Evolutionary conservation across 2,329 filamentous ascomycete species (phyloP), one percentile per base, ranked within the genome.

Genomic region (Alternaria angustiovoidea): DNA sequence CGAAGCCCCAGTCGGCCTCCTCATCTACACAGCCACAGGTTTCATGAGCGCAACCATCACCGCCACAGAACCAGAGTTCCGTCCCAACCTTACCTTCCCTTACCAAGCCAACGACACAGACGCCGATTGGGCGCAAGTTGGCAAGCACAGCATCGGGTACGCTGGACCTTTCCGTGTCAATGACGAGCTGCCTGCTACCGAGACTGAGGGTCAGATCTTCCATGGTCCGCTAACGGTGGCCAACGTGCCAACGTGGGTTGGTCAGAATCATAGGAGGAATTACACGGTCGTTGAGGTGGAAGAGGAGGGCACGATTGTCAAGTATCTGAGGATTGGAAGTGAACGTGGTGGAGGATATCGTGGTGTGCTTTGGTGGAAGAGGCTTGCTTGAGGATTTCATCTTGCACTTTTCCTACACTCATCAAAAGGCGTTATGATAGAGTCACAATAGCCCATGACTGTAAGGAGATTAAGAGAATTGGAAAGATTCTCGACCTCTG

Each of bases 21-120:
- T 76, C 26, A 71, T 64, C 49, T 76, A 76, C 69, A 65, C 66
- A 4, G 52, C 57, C 3, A 26, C 52, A 2, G 70, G 71, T 56
- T 73, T 64, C 64, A 72, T 76, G 68, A 61, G 56, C 56, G 73
- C 73, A 2, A 73, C 67, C 49, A 68, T 76, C 30, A 68, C 66
- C 11, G 69, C 72, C 0, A 74, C 71, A 0, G 69, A 73, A 24
- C 62, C 71, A 11, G 26, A 43, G 0, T 36, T 69, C 2, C 69
- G 72, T 3, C 67, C 67, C 0, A 65, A 65, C 44, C 56, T 75
- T 2, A 68, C 64, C 0, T 75, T 69, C 44, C 73, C 72, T 2
- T 69, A 53, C 60, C 54, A 62, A 16, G 24, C 57, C 32, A 62
- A 57, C 24, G 70, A 75, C 30, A 51, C 49, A 2, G 72, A 76